Conservation (phyloP, 768 basidiomycete genomes). For the Leccinellum albellum region DNA sequence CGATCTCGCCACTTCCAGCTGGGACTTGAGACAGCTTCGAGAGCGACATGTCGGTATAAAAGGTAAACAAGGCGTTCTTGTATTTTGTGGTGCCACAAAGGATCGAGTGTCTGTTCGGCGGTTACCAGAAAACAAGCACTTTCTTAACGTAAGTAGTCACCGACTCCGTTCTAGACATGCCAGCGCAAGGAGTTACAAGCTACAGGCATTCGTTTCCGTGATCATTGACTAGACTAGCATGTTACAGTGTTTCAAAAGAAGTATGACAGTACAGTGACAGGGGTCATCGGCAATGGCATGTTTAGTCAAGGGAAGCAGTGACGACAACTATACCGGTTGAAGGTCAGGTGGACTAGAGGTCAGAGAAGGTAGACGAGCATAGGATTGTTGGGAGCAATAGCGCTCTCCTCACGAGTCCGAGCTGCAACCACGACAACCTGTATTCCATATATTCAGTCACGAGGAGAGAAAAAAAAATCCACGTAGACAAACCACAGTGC, state of each 20-base stretch:
- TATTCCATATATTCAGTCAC: slow-evolving; percentile 12
- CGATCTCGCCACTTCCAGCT: background rate
- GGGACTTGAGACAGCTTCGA: background rate
- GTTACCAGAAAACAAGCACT: slow-evolving; percentile 4
- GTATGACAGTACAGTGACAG: background rate
- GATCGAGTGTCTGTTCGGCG: background rate
- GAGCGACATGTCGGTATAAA: slow-evolving; percentile 1
- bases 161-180: background rate
- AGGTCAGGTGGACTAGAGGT: background rate
- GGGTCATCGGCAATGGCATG: background rate
- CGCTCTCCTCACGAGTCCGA: slow-evolving; percentile 64
- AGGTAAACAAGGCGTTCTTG: slow-evolving; percentile 25
- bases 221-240: slow-evolving; percentile 1
- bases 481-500: slow-evolving; percentile 77
- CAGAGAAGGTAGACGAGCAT: background rate
- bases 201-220: background rate
- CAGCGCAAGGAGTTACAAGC: background rate
- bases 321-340: background rate
- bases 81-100: slow-evolving; percentile 6
- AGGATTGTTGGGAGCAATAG: background rate
- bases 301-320: background rate
- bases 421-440: slow-evolving; percentile 88
- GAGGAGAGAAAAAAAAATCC: background rate
- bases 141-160: background rate
- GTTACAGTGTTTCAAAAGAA: background rate